Evolutionary conservation across 2,329 filamentous ascomycete species (phyloP), one percentile per base, ranked within the genome.

Genomic region (Capronia epimyces): DNA sequence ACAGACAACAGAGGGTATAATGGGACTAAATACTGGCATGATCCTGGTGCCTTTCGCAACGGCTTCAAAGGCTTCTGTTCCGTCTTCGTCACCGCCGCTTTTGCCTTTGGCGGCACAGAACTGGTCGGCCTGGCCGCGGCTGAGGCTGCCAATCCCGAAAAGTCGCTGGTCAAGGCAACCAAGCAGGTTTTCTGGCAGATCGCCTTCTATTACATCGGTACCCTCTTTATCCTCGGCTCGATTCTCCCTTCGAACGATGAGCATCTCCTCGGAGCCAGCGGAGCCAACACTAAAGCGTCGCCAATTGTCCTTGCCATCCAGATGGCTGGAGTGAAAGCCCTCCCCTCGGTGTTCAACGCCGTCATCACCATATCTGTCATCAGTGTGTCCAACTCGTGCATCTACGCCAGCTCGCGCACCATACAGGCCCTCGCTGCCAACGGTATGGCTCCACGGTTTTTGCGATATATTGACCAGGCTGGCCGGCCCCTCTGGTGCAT

Each of bases 131-230:
- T 82, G 40, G 77, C 78, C 21, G 78, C 79, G 39, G 79, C 79
- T 21, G 79, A 82, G 64, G 77, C 78, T n/a, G 69, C 68, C 16
- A 78, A 81, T 56, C 79, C 79, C 27, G 68, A 73, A 50, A 79
- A 93, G 65, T 87, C 85, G 1, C 75, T 96, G 0, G 90, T 90
- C 0, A 89, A 82, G 0, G 90, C 90, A 10, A 82, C 93, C 63
- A 94, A 93, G 71, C 89, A 95, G 36, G 52, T 95, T n/a, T 95
- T 95, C 69, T 96, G 90, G 90, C 84, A 90, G 63, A 94, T 95
- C 64, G 81, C 83, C 3, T 76, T 93, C 46, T 95, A 96, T 73
- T 96, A 95, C 71, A 76, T 96, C 41, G 81, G 94, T 27, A 85
- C 86, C 1, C 77, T 96, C 10, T 81, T 82, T 5, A 72, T 96